phyloP scores from a whole-genome alignment of 192 early-diverging fungal species.

The Coemansia sp. region DNA sequence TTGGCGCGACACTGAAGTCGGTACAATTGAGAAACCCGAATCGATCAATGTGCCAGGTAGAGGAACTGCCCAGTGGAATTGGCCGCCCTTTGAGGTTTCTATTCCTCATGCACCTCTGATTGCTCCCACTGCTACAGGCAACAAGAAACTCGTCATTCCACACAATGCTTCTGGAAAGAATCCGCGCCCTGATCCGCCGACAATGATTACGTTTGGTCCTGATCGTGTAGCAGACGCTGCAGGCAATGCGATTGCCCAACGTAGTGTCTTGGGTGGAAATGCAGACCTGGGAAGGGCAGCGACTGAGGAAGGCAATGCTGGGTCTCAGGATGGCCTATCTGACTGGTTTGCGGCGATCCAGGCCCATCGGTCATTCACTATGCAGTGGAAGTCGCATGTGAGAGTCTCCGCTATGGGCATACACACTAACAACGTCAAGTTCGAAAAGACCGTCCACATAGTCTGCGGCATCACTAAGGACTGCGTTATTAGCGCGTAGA shows the following conservation, averaged over 20 bases:
- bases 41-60: constrained; percentile 30
- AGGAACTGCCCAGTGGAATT: constrained; percentile 31
- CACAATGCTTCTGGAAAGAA: not conserved
- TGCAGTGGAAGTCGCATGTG: constrained; percentile 45
- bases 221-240: constrained; percentile 1
- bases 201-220: not conserved
- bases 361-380: constrained; percentile 31
- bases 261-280: constrained; percentile 10
- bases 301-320: constrained; percentile 2
- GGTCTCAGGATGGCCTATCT: constrained; percentile 12
- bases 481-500: constrained; percentile 21
- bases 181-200: not conserved
- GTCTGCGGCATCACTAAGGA: constrained; percentile 21
- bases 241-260: constrained; percentile 18
- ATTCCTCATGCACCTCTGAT: constrained; percentile 9
- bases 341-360: constrained; percentile 43
- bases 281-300: constrained; percentile 15
- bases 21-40: constrained; percentile 18
- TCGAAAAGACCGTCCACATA: constrained; percentile 45
- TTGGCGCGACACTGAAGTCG: constrained; percentile 40
- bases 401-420: constrained; percentile 37
- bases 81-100: constrained; percentile 34
- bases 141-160: constrained; percentile 10
- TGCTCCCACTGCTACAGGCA: not conserved
- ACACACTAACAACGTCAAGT: constrained; percentile 35